Conservation (phyloP, 805 yeast genomes). For the Yarrowia hollandica region DNA sequence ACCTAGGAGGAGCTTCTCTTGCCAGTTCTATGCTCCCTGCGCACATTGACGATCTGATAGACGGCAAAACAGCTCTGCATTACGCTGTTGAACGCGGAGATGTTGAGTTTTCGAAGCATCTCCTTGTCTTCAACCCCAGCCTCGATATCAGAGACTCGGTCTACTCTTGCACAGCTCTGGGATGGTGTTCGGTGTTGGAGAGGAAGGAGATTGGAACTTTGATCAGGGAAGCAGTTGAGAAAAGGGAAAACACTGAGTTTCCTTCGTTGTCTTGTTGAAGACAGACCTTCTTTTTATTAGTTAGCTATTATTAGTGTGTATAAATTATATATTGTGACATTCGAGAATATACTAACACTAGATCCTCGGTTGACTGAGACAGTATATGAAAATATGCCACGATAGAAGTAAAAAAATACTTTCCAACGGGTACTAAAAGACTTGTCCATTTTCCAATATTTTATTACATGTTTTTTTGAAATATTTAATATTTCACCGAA, state of each 20-base stretch:
- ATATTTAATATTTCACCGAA: too few species aligned
- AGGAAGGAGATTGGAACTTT: slow-evolving; percentile 6
- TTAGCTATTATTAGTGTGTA: neutral
- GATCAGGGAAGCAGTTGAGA: slow-evolving; percentile 8
- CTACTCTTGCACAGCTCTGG: slow-evolving; percentile 11
- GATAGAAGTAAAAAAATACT: too few species aligned
- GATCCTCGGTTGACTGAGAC: too few species aligned
- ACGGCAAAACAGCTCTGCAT: slow-evolving; percentile 18
- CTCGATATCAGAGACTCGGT: slow-evolving; percentile 1
- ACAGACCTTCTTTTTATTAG: too few species aligned
- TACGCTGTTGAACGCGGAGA: slow-evolving; percentile 9
- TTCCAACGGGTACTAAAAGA: too few species aligned
- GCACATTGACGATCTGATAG: neutral
- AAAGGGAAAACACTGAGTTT: neutral
- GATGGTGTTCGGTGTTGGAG: slow-evolving; percentile 8
- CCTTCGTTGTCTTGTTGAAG: neutral
- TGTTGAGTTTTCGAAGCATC: neutral
- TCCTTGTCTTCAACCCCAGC: neutral
- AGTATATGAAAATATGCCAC: too few species aligned
- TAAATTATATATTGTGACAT: too few species aligned
- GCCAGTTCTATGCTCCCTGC: slow-evolving; percentile 2
- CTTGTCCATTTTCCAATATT: too few species aligned
- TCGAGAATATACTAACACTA: too few species aligned
- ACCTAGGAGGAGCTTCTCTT: neutral
- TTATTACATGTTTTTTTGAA: too few species aligned